Evolutionary conservation across 352 stramenopile species (phyloP).

Genomic region (Elongisporangium prolatum): DNA sequence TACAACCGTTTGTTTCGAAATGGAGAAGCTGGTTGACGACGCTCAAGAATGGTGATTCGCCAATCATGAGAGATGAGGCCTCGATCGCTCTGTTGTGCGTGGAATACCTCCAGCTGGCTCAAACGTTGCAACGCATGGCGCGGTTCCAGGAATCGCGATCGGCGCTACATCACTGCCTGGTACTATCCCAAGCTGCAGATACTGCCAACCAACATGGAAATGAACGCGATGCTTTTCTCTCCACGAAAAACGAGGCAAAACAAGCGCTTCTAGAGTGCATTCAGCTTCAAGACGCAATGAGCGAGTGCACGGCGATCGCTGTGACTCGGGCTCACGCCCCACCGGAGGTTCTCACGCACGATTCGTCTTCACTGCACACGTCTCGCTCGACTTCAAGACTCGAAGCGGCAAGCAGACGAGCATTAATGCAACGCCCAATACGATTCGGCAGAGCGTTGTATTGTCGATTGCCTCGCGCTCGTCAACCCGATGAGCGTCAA

Average conservation of each 20-base stretch:
- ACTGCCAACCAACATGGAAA: neutral
- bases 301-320: conserved; percentile 8
- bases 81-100: neutral
- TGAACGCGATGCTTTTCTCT: conserved; percentile 3
- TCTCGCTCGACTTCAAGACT: conserved; percentile 9
- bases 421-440: conserved; percentile 6
- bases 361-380: conserved; percentile 6
- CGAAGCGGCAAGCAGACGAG: conserved; percentile 18
- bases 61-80: neutral
- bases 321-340: conserved; percentile 14
- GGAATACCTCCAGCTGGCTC: conserved; percentile 7
- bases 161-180: conserved; percentile 6
- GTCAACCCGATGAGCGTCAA: conserved; percentile 8
- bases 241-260: conserved; percentile 7
- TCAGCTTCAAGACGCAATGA: conserved; percentile 15
- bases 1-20: conserved; percentile 1
- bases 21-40: conserved; percentile 2
- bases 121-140: conserved; percentile 1
- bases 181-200: neutral
- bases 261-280: conserved; percentile 19
- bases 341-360: conserved; percentile 10
- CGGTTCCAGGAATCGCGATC: conserved; percentile 3
- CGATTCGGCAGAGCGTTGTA: conserved; percentile 13
- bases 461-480: conserved; percentile 17
- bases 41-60: neutral